These are phyloP conservation scores for Prunus kanzakura DNA, from an alignment of 306 rosid genomes.

Conservation along the genomic window DNA sequence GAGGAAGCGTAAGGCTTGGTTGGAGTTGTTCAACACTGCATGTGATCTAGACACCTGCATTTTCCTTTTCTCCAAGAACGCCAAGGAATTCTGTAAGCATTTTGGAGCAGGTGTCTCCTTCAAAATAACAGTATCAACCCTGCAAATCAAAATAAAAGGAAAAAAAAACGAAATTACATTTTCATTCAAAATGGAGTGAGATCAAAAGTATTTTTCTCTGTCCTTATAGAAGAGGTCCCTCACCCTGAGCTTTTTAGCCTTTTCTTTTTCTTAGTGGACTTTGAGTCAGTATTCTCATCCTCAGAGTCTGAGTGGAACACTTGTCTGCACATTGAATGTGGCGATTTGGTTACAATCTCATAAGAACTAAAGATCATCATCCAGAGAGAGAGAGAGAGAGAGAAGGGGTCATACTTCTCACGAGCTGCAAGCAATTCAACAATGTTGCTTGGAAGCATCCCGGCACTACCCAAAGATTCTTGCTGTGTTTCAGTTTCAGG, in stretches of 20 bases:
- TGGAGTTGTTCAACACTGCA: conserved; percentile 74
- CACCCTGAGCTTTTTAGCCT: conserved; percentile 59
- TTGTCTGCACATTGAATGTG: conserved; percentile 46
- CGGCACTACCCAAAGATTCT: conserved; percentile 32
- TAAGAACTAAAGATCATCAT: neutral
- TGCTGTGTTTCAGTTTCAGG: conserved; percentile 28
- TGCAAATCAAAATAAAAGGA: conserved; percentile 34
- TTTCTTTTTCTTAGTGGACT: conserved; percentile 53
- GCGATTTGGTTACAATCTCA: conserved; percentile 16
- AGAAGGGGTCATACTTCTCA: conserved; percentile 57
- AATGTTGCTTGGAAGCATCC: conserved; percentile 73
- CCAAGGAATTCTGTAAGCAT: conserved; percentile 63
- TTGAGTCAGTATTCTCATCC: conserved; percentile 50
- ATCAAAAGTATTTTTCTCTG: neutral
- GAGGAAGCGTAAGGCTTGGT: conserved; percentile 74
- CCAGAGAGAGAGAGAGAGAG: neutral
- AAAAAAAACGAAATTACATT: neutral
- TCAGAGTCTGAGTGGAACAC: conserved; percentile 52
- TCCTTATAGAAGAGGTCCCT: conserved; percentile 13
- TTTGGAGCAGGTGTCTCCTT: conserved; percentile 54
- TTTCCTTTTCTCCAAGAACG: conserved; percentile 75
- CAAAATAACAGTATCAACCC: conserved; percentile 57
- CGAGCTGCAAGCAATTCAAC: conserved; percentile 74
- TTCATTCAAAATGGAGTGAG: neutral
- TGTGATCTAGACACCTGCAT: conserved; percentile 67